Evolutionary conservation across 1,139 yeast species (phyloP).

Genomic region (Arxiozyma bovina): DNA sequence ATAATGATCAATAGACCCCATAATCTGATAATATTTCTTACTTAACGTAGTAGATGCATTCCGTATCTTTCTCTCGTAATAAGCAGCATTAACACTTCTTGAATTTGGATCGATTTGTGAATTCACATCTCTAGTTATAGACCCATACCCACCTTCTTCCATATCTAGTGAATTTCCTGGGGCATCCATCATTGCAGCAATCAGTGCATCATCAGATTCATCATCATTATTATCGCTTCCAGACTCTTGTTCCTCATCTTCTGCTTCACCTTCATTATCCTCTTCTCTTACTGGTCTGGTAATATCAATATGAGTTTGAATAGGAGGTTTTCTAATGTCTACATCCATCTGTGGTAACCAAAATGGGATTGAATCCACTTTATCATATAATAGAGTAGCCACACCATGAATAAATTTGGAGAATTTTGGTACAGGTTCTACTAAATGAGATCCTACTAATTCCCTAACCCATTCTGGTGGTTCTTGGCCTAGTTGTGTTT

Average conservation of each 20-base stretch:
- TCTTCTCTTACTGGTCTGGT: constrained; percentile 28
- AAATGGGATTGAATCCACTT: constrained; percentile 77
- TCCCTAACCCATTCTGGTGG: constrained; percentile 98
- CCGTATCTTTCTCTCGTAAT: constrained; percentile 21
- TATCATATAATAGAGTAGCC: constrained; percentile 77
- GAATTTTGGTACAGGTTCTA: constrained; percentile 96
- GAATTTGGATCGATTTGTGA: constrained; percentile 17
- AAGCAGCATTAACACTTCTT: constrained; percentile 20
- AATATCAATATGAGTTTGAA: constrained; percentile 37
- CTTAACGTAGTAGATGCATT: constrained; percentile 19
- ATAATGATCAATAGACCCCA: constrained; percentile 33
- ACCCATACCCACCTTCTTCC: constrained; percentile 44
- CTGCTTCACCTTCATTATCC: constrained; percentile 35
- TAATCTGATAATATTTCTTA: constrained; percentile 15
- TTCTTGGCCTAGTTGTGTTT: constrained; percentile 96
- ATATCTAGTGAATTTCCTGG: constrained; percentile 38
- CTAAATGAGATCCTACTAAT: constrained; percentile 80
- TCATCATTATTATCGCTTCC: constrained; percentile 31
- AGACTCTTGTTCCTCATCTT: constrained; percentile 36
- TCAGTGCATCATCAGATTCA: constrained; percentile 31
- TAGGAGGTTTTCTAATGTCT: constrained; percentile 84
- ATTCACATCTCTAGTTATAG: constrained; percentile 16
- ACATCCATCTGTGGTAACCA: constrained; percentile 98
- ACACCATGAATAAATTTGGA: constrained; percentile 96
- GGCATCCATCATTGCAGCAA: constrained; percentile 26